Evolutionary conservation across 192 early-diverging fungal genomes (phyloP), one percentile per base, ranked within the genome.

Genomic region (Backusella tuberculispora): DNA sequence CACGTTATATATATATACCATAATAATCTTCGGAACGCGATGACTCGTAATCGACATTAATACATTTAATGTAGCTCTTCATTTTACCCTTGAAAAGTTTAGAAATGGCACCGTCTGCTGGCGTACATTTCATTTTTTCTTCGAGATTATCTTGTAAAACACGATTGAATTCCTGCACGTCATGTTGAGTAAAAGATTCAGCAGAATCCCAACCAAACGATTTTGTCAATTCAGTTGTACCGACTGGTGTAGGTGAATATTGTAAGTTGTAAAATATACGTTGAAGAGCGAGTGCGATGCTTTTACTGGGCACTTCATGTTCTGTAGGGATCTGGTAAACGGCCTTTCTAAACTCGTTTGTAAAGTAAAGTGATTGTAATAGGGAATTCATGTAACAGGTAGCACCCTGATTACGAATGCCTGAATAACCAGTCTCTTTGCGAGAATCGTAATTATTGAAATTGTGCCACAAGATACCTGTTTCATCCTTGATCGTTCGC

Each of bases 311-410:
- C 29, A 94, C 92, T 63, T 97, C 96, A 19, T 89, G 85, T 63
- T 92, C 93, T 3, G 95, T 97, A 2, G 97, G 97, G 63, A 99
- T 97, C 77, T 94, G 87, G 79, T 94, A 99, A 5, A 93, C 92
- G 6, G 95, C 92, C 73, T 93, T 95, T 67, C 98, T 91, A 82
- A 99, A 98, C 77, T 95, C 91, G 78, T 91, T 97, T 17, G 97
- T 98, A 75, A 93, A 98, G 74, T 94, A 98, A 21, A 98, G 86
- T 13, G 95, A 96, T 78, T 99, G 98, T 43, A 99, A 84, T 17
- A 98, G 85, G 66, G 96, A 97, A 87, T 98, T 99, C 96, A 99
- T 97, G 82, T 99, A 99, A 84, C 98, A 97, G 0, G 98, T 99
- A 0, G 97, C 96, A 14, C 96, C 98, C 80, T 98, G 97, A 81